Conservation (phyloP, 345 rosid genomes). For the Eucalyptus tenuipes region DNA sequence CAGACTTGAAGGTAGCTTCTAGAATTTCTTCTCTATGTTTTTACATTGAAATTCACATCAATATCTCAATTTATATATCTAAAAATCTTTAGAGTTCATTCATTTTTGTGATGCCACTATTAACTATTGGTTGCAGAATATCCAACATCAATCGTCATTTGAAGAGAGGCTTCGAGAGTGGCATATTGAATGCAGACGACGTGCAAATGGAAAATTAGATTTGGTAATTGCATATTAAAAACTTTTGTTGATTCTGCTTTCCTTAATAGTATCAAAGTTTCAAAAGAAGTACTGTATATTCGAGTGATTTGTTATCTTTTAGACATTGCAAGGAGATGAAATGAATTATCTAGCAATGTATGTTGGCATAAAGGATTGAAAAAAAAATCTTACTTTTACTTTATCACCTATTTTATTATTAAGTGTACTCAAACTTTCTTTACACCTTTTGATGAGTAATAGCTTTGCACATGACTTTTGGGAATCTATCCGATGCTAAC, state of each 20-base stretch:
- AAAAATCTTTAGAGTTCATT: not conserved
- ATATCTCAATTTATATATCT: not conserved
- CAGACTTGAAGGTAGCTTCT: not conserved
- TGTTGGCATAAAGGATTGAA: not conserved
- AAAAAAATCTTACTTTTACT: not conserved
- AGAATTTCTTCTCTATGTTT: not conserved
- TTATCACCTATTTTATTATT: not conserved
- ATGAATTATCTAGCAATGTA: not conserved
- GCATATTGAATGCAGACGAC: not conserved
- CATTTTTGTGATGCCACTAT: not conserved
- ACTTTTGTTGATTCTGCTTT: not conserved
- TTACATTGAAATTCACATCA: not conserved
- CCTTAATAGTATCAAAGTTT: not conserved
- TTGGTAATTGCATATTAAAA: not conserved
- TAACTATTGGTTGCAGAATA: not conserved
- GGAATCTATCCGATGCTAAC: not conserved
- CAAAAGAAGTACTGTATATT: not conserved
- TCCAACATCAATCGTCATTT: not conserved
- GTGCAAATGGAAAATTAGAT: not conserved
- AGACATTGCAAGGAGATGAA: not conserved
- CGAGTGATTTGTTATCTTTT: not conserved
- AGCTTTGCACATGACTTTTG: not conserved
- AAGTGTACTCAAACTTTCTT: not conserved
- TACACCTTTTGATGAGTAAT: not conserved
- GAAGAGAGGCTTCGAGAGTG: not conserved